Evolutionary conservation across 208 protist genomes (phyloP).

Genomic region (Wallacemonas sp.): DNA sequence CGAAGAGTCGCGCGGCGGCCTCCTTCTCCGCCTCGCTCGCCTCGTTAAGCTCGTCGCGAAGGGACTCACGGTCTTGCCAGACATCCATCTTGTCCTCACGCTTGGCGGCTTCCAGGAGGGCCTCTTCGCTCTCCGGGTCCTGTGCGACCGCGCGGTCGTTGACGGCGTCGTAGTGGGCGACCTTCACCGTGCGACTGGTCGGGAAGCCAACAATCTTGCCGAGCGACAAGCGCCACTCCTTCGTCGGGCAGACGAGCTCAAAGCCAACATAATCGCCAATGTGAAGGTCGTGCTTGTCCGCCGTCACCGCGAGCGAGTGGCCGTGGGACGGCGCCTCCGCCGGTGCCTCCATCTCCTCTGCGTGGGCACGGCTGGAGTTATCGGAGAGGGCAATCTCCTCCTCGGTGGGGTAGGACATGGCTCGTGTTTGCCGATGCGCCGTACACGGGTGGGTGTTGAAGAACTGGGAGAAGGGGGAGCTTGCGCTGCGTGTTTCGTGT

Average conservation of each 20-base stretch:
- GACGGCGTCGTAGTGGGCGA: constrained; percentile 53
- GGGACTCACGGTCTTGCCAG: constrained; percentile 53
- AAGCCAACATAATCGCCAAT: constrained; percentile 75
- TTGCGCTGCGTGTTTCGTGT: too few relatives aligned
- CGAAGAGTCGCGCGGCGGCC: constrained; percentile 50
- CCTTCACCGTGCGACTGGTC: constrained; percentile 47
- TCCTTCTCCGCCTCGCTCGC: constrained; percentile 39
- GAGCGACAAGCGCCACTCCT: constrained; percentile 56
- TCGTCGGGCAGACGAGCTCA: constrained; percentile 46
- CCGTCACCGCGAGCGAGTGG: constrained; percentile 9
- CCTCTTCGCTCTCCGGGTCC: constrained; percentile 41
- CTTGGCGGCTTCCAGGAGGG: constrained; percentile 40
- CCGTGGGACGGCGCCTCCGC: background rate
- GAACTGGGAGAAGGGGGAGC: too few relatives aligned
- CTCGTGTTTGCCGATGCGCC: too few relatives aligned
- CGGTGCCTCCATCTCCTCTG: constrained; percentile 4
- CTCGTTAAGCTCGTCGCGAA: constrained; percentile 43
- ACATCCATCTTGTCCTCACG: constrained; percentile 28
- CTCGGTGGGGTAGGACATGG: constrained; percentile 3
- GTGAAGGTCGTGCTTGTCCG: constrained; percentile 35
- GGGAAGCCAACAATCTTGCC: constrained; percentile 65
- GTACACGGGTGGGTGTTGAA: too few relatives aligned
- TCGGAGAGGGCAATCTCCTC: constrained; percentile 10
- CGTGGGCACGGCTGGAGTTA: background rate
- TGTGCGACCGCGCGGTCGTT: constrained; percentile 25